Base-by-base conservation (phyloP, 306 rosid genomes). In the Potentilla sterilis region DNA sequence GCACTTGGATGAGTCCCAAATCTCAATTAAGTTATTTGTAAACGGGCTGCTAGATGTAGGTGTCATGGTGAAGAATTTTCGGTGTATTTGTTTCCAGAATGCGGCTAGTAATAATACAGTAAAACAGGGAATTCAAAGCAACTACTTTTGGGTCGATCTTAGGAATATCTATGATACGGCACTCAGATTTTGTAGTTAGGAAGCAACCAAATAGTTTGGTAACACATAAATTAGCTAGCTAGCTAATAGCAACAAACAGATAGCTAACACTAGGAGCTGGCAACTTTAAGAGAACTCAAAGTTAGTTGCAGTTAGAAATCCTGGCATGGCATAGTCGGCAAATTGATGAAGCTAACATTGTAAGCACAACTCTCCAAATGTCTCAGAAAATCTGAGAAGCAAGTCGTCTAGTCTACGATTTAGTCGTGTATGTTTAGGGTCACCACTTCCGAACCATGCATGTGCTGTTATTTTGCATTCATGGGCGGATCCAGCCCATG, bases 121-220 rank as follows among this genome's bases (percentile, higher is more conserved):
- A 12, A 7, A 59, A 58, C 65, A 22, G 18, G 16, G 46, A 58
- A 58, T 58, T 58, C 61, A 58, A 24, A 24, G 65, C 35, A 58
- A 7, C 42, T 62, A 21, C 18, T 10, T 43, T 67, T 44, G 21
- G 63, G 40, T 59, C 40, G 54, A 67, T 9, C 35, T 2, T n/a
- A 42, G 9, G 6, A 12, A 6, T 22, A n/a, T 34, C 11, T 21
- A 57, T 21, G 28, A 54, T 52, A 41, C 9, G 72, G 28, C 21
- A n/a, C 14, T 42, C 16, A 68, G 55, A 68, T 41, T 63, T 71
- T 63, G 47, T 75, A 7, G 72, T n/a, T 64, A 72, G 35, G 73
- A 22, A 21, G 41, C 74, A 42, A 22, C 67, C 28, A n/a, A 41
- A 24, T 40, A 65, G 58, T 76, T 64, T 47, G 79, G 43, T 51